Percentiles rank a stretch among this genome's conserved stretches.
phyloP scores from a whole-genome alignment of 495 filamentous ascomycete species.

The Choiromyces venosus region DNA sequence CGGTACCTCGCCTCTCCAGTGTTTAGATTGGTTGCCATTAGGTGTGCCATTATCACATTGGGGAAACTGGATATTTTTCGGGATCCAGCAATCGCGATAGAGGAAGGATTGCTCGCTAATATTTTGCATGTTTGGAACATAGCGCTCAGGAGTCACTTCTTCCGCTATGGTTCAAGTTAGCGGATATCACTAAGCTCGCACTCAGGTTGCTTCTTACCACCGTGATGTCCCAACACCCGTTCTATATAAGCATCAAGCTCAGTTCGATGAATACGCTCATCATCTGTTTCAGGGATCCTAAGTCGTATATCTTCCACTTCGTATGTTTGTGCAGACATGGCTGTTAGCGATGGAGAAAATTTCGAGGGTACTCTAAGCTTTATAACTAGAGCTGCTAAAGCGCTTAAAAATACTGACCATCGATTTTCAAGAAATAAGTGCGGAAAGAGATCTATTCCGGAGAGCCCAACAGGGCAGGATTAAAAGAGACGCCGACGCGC shows the following conservation, averaged over 20 bases:
- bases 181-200: background rate
- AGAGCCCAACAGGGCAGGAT: background rate
- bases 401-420: background rate
- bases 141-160: background rate
- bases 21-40: background rate
- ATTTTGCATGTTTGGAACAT: background rate
- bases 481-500: background rate
- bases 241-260: background rate
- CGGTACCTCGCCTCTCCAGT: constrained; percentile 1
- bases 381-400: background rate
- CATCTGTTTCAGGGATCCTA: too few relatives aligned
- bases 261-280: background rate
- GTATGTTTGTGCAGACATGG: background rate
- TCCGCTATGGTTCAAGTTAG: background rate
- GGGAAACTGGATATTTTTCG: background rate
- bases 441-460: background rate
- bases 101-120: background rate
- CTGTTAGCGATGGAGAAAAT: background rate
- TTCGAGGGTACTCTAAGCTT: background rate
- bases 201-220: background rate
- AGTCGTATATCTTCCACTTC: too few relatives aligned
- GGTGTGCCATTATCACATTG: background rate
- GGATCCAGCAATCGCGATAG: background rate
- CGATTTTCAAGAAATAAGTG: background rate
- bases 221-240: background rate